phyloP scores from a whole-genome alignment of 306 rosid species.

The Clitoria ternatea region DNA sequence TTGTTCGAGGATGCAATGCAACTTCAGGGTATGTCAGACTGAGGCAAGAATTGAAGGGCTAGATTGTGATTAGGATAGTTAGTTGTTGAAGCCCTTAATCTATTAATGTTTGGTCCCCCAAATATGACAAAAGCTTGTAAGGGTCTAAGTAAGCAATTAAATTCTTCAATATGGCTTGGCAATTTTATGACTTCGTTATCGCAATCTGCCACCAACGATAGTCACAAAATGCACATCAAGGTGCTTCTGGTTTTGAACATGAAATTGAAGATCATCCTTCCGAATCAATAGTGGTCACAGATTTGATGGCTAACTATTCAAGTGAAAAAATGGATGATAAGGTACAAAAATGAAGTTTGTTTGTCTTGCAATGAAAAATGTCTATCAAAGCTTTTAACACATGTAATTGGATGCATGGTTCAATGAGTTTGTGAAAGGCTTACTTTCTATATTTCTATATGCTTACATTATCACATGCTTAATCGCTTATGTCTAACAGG shows the following conservation, averaged over 20 bases:
- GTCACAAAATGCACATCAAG: slow-evolving; percentile 28
- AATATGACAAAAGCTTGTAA: slow-evolving; percentile 45
- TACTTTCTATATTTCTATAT: background rate
- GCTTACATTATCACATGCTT: background rate
- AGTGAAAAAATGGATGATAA: slow-evolving; percentile 37
- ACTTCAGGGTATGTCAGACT: slow-evolving; percentile 27
- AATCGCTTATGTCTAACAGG: no score
- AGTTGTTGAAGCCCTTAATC: slow-evolving; percentile 48
- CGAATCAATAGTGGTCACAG: slow-evolving; percentile 36
- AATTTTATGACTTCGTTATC: slow-evolving; percentile 30
- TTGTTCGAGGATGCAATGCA: slow-evolving; percentile 36
- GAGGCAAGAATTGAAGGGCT: slow-evolving; percentile 36
- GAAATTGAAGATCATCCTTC: slow-evolving; percentile 40
- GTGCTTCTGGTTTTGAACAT: slow-evolving; percentile 40
- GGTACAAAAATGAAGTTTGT: slow-evolving; percentile 30
- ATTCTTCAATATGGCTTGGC: slow-evolving; percentile 32
- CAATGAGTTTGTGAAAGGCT: background rate
- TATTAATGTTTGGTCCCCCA: slow-evolving; percentile 61
- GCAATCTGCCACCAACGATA: slow-evolving; percentile 24
- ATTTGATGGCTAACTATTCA: slow-evolving; percentile 31
- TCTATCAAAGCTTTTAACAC: background rate
- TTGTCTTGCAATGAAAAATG: slow-evolving; percentile 11
- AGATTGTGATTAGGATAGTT: slow-evolving; percentile 63
- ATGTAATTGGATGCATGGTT: background rate
- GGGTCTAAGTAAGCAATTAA: slow-evolving; percentile 53